Percentiles rank a stretch among this genome's conserved stretches.
These are phyloP conservation scores for Kwoniella sp. DNA, from an alignment of 768 basidiomycete genomes.

Conservation along the genomic window DNA sequence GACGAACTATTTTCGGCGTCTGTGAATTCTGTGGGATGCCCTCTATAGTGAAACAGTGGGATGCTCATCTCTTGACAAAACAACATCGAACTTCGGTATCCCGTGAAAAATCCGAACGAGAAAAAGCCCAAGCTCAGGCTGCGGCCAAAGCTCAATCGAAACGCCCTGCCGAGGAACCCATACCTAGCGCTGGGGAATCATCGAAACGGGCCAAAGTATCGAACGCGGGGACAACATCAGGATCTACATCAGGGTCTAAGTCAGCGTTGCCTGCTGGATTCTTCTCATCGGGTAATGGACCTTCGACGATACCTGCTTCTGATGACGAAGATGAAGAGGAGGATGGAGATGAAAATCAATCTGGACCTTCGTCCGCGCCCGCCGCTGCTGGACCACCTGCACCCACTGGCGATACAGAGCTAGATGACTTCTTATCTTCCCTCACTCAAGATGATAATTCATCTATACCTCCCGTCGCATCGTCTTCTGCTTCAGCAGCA, in stretches of 20 bases:
- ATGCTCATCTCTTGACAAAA: constrained; percentile 51
- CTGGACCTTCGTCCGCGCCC: constrained; percentile 4
- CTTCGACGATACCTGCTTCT: background rate
- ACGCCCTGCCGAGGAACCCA: constrained; percentile 20
- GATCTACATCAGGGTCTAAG: background rate
- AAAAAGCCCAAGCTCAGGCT: constrained; percentile 25
- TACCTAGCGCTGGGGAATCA: background rate
- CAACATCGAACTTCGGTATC: constrained; percentile 50
- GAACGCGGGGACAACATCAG: background rate
- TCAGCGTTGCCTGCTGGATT: constrained; percentile 25
- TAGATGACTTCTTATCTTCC: constrained; percentile 48
- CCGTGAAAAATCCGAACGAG: constrained; percentile 40
- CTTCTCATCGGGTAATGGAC: constrained; percentile 19
- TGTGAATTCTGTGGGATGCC: too few relatives aligned
- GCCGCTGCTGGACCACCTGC: background rate
- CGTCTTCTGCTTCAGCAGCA: background rate
- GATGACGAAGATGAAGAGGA: constrained; percentile 6
- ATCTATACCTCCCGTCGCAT: background rate
- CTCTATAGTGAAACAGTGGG: constrained; percentile 54
- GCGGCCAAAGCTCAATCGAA: constrained; percentile 21
- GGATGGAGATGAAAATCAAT: constrained; percentile 5
- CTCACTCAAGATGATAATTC: constrained; percentile 22
- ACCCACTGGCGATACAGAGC: constrained; percentile 47
- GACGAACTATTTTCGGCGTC: too few relatives aligned
- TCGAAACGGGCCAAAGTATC: constrained; percentile 17